Base-by-base conservation (phyloP, 768 basidiomycete species). In the Lyophyllum shimeji region DNA sequence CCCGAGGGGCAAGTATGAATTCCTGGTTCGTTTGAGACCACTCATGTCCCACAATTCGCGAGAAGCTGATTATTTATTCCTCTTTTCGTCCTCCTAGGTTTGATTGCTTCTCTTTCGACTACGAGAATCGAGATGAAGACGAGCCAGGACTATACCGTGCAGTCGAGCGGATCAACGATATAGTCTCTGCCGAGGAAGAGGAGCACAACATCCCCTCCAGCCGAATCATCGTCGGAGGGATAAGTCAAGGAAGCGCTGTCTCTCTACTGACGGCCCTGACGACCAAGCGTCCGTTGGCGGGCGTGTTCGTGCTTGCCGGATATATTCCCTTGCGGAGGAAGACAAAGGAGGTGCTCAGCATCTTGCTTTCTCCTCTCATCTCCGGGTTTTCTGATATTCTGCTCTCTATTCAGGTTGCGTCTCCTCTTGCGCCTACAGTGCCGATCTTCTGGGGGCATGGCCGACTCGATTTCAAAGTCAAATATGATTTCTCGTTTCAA, bases 361-460 rank as follows among this genome's bases (percentile, higher is more conserved):
- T 25, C 2, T 17, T n/a, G 21, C 7, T 31, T 23, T 42, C 18
- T n/a, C 25, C 25, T 24, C 7, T 25, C 18, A 45, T 42, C n/a
- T 29, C 44, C 29, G 29, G 9, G 49, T 13, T n/a, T 7, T n/a
- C 13, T 24, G 48, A 46, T 17, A 45, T 52, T 42, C n/a, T 31
- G 7, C 43, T 27, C 24, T 21, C 7, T 23, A n/a, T 25, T 46
- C 56, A 87, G 84, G 79, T 87, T 69, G 63, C 74, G 33, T 75
- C 76, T 12, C 67, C 76, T 3, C 68, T 77, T 51, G 76, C 81
- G 7, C 72, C 73, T 45, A 74, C 76, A 0, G 71, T 82, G 9
- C 87, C 89, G 0, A 75, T 90, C n/a, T 88, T 91, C 67, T 87
- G 87, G 83, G 89, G 82, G 25, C 89, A 91, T 57, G 90, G 89